phyloP scores from a whole-genome alignment of 345 rosid species.

The Pelargonium nanum region DNA sequence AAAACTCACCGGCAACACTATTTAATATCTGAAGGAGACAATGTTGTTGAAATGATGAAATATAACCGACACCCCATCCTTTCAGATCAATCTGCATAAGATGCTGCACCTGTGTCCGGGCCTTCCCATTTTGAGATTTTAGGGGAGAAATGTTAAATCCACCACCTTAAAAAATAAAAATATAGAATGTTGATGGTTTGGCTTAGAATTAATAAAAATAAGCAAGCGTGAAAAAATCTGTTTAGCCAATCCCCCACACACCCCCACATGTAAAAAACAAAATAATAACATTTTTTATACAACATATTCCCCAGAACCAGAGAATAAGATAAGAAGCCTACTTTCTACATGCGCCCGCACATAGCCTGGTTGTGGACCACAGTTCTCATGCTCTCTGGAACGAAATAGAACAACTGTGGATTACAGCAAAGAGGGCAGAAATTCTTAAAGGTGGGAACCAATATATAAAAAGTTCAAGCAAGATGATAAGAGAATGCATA shows the following conservation, averaged over 20 bases:
- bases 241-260: background rate
- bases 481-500: conserved; percentile 18
- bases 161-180: conserved; percentile 57
- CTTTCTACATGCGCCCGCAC: conserved; percentile 98
- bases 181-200: background rate
- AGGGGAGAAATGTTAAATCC: conserved; percentile 91
- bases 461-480: conserved; percentile 9
- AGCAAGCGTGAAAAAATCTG: background rate
- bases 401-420: conserved; percentile 89
- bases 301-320: background rate
- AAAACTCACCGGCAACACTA: conserved; percentile 79
- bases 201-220: conserved; percentile 1
- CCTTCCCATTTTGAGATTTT: conserved; percentile 72
- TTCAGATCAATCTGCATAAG: conserved; percentile 95
- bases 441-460: conserved; percentile 11
- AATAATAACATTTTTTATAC: background rate
- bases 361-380: conserved; percentile 85
- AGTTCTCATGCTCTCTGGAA: conserved; percentile 91
- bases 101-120: conserved; percentile 88
- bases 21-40: conserved; percentile 98
- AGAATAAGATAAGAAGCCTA: conserved; percentile 22
- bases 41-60: conserved; percentile 88
- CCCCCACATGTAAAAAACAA: background rate
- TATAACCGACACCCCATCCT: conserved; percentile 94
- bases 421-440: conserved; percentile 13